phyloP scores from a whole-genome alignment of 106 monocot species.

The Dendrobium nobile region DNA sequence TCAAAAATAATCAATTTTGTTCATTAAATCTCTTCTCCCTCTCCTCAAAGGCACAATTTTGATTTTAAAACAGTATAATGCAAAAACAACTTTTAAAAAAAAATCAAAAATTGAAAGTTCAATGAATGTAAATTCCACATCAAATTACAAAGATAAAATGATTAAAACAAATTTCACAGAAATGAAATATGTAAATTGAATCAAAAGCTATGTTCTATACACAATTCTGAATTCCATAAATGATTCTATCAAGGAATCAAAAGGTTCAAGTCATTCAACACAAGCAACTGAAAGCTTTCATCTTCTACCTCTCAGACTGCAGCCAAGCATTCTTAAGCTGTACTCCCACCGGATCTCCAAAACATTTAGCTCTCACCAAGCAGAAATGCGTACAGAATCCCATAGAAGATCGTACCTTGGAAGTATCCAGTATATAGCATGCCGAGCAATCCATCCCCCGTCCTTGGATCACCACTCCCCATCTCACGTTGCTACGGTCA shows the following conservation, averaged over 20 bases:
- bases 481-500: slow-evolving; percentile 15
- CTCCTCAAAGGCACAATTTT: no score
- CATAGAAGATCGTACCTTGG: slow-evolving; percentile 39
- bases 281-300: background rate
- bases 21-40: no score
- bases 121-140: no score
- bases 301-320: background rate
- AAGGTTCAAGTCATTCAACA: background rate
- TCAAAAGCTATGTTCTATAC: no score
- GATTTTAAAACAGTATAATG: no score
- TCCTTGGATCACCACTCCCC: slow-evolving; percentile 75
- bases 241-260: background rate
- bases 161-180: no score
- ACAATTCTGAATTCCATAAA: no score
- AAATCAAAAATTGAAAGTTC: no score
- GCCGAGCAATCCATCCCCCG: slow-evolving; percentile 43
- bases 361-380: slow-evolving; percentile 67
- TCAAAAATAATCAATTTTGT: no score
- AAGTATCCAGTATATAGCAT: slow-evolving; percentile 72
- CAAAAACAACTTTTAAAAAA: no score
- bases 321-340: slow-evolving; percentile 72
- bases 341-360: slow-evolving; percentile 36
- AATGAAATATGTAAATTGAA: no score
- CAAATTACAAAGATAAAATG: no score
- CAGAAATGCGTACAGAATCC: slow-evolving; percentile 81